phyloP scores from a whole-genome alignment of 2,329 filamentous ascomycete species.

The Delphinella strobiligena region DNA sequence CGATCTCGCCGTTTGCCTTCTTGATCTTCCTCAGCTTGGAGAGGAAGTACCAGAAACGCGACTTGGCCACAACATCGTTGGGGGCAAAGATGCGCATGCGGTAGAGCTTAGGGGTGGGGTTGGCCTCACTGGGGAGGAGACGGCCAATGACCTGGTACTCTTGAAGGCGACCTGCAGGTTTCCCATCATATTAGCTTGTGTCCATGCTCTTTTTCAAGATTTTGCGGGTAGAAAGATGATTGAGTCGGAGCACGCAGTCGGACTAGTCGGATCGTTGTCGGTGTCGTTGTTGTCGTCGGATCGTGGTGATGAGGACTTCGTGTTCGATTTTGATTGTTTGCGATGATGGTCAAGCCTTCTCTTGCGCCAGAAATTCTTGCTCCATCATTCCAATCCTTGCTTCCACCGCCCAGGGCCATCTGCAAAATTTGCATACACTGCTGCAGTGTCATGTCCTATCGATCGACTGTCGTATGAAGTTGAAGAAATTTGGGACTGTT shows the following conservation, averaged over 20 bases:
- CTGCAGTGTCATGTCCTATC: too few relatives aligned
- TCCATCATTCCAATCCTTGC: too few relatives aligned
- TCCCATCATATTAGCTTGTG: slow-evolving; percentile 21
- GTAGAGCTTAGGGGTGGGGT: slow-evolving; percentile 97
- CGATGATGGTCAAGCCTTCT: too few relatives aligned
- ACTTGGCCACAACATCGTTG: slow-evolving; percentile 97
- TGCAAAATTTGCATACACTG: too few relatives aligned
- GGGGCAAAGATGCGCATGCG: slow-evolving; percentile 99
- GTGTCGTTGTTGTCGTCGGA: not conserved
- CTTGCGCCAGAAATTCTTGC: too few relatives aligned
- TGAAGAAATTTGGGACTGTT: slow-evolving; percentile 1
- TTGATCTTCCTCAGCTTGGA: slow-evolving; percentile 99
- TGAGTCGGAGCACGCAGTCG: not conserved
- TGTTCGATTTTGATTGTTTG: too few relatives aligned
- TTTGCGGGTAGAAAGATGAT: not conserved
- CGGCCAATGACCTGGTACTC: slow-evolving; percentile 99
- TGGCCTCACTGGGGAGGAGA: slow-evolving; percentile 94
- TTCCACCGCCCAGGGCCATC: too few relatives aligned
- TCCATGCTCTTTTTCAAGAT: slow-evolving; percentile 9
- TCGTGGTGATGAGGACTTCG: not conserved
- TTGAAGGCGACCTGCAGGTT: slow-evolving; percentile 79
- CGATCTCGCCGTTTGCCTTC: slow-evolving; percentile 99
- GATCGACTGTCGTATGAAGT: too few relatives aligned
- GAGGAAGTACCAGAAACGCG: slow-evolving; percentile 99
- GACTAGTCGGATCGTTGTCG: not conserved